Conservation (phyloP, 805 yeast species). For the Aciculoconidium aculeatum region DNA sequence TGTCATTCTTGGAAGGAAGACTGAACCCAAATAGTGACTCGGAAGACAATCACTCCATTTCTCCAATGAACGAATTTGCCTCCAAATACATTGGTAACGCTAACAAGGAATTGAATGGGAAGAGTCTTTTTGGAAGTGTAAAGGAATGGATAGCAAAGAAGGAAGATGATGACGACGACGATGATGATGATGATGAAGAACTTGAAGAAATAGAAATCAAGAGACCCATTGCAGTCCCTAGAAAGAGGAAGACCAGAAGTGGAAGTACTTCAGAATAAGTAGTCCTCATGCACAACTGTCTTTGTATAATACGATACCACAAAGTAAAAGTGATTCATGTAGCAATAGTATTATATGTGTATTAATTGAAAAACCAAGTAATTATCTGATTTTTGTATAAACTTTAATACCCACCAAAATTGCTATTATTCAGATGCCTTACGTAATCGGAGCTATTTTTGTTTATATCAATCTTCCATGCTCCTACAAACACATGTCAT, state of each 20-base stretch:
- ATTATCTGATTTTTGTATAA: too few relatives aligned
- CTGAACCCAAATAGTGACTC: constrained; percentile 17
- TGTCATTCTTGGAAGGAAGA: constrained; percentile 21
- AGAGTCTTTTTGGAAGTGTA: constrained; percentile 34
- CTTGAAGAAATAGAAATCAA: too few relatives aligned
- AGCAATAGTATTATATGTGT: too few relatives aligned
- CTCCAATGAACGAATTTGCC: constrained; percentile 68
- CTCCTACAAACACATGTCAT: constrained; percentile 7
- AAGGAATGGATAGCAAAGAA: constrained; percentile 35
- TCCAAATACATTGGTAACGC: constrained; percentile 56
- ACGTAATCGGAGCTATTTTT: too few relatives aligned
- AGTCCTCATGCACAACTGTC: too few relatives aligned
- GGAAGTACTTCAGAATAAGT: too few relatives aligned
- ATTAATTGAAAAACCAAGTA: too few relatives aligned
- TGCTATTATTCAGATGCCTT: too few relatives aligned
- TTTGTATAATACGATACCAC: too few relatives aligned
- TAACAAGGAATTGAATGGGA: constrained; percentile 29
- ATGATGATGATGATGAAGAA: constrained; percentile 16
- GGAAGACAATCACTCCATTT: constrained; percentile 22
- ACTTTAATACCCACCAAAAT: too few relatives aligned
- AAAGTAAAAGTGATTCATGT: too few relatives aligned
- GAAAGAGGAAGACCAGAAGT: constrained; percentile 3
- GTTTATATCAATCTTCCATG: too few relatives aligned
- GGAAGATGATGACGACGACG: constrained; percentile 28
- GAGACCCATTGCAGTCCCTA: constrained; percentile 7